These are phyloP conservation scores for Lonicera japonica DNA, from an alignment of 129 eudicot genomes.

Conservation along the genomic window DNA sequence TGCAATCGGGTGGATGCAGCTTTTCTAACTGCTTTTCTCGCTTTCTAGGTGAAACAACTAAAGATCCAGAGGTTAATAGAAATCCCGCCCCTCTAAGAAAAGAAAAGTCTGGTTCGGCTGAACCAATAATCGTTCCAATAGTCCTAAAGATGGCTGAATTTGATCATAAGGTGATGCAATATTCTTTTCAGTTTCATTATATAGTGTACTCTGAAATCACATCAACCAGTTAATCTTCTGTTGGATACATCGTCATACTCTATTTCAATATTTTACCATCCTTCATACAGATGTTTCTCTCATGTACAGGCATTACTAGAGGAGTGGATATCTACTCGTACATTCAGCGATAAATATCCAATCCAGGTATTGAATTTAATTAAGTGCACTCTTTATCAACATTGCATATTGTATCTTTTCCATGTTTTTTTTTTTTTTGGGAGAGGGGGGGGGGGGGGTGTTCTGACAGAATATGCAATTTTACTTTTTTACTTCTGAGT, in stretches of 20 bases:
- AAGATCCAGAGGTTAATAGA: slow-evolving; percentile 41
- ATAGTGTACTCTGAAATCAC: too few relatives aligned
- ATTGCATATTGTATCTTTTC: too few relatives aligned
- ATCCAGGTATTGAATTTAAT: slow-evolving; percentile 37
- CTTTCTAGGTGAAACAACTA: slow-evolving; percentile 38
- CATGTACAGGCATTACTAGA: slow-evolving; percentile 75
- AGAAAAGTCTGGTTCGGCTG: slow-evolving; percentile 68
- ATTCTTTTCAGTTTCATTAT: slow-evolving; percentile 4
- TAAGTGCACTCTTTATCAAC: slow-evolving; percentile 5
- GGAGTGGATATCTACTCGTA: slow-evolving; percentile 91
- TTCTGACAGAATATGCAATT: too few relatives aligned
- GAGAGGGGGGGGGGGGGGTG: too few relatives aligned
- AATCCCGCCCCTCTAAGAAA: slow-evolving; percentile 32
- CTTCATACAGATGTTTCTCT: too few relatives aligned
- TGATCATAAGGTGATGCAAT: slow-evolving; percentile 70
- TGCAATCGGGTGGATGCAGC: too few relatives aligned
- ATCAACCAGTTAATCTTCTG: too few relatives aligned
- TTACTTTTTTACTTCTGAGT: too few relatives aligned
- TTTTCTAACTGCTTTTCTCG: slow-evolving; percentile 14
- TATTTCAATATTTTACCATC: slow-evolving; percentile 3
- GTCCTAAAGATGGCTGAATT: slow-evolving; percentile 93
- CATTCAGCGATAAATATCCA: slow-evolving; percentile 60
- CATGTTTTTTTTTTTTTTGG: too few relatives aligned
- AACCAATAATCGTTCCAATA: slow-evolving; percentile 87
- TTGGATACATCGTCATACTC: too few relatives aligned